Conservation (phyloP, 2,329 filamentous ascomycete genomes). For the Sphaerulina musiva region DNA sequence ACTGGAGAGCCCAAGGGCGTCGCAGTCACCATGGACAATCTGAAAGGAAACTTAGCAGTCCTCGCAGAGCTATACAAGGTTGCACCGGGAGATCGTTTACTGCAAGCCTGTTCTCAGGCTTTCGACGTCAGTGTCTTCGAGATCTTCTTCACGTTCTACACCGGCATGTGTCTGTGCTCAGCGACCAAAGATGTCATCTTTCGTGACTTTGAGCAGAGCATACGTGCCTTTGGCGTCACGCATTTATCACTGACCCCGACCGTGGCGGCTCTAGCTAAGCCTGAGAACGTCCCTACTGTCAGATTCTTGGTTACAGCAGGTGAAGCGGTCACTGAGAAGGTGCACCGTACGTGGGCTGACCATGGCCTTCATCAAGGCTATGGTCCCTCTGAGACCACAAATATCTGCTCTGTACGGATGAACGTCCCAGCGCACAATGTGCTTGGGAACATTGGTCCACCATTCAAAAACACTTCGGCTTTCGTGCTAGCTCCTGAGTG, state of each 20-base stretch:
- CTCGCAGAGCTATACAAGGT: constrained; percentile 62
- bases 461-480: constrained; percentile 68
- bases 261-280: constrained; percentile 67
- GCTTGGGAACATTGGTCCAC: constrained; percentile 69
- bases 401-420: constrained; percentile 70
- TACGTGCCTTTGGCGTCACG: constrained; percentile 59
- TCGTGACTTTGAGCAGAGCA: constrained; percentile 61
- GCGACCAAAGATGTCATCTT: constrained; percentile 69
- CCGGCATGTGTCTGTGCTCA: constrained; percentile 71
- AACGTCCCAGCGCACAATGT: constrained; percentile 53
- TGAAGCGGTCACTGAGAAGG: constrained; percentile 67
- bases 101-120: constrained; percentile 77
- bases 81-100: constrained; percentile 50
- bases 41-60: constrained; percentile 66
- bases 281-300: constrained; percentile 61
- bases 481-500: constrained; percentile 52
- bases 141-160: constrained; percentile 77
- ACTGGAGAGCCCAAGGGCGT: constrained; percentile 77
- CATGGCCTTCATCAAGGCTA: constrained; percentile 71
- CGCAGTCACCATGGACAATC: constrained; percentile 66
- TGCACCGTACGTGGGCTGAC: constrained; percentile 62
- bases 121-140: constrained; percentile 88
- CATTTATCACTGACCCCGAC: constrained; percentile 83
- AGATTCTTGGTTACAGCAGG: constrained; percentile 74
- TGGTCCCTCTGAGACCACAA: constrained; percentile 78